Base-by-base conservation (phyloP, 306 rosid genomes). In the Ammopiptanthus mongolicus region DNA sequence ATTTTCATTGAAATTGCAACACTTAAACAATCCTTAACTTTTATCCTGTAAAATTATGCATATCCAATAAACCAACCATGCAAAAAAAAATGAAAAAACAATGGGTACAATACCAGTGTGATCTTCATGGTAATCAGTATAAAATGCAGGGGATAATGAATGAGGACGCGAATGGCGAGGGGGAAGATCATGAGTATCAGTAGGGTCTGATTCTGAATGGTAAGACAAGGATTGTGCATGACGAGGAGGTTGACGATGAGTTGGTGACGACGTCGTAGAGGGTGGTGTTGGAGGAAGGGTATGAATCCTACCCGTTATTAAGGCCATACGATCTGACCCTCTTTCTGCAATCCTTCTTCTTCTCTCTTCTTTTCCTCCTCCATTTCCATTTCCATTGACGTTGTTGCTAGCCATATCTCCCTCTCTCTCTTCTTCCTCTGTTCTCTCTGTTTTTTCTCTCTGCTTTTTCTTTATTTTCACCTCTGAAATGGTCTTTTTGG, bases 241-340 rank as follows among this genome's bases (percentile, higher is more conserved):
- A 19, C 58, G 84, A 15, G 57, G 15, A 1, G 13, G 25, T 17
- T 2, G 47, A 42, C 44, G 67, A 17, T 39, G 55, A 9, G 86
- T 31, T 4, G 89, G 81, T 0, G 87, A 73, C 2, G 87, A 65
- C 0, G 78, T 44, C 3, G 86, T 7, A 1, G 88, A 75, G 8
- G 84, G 78, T 1, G 87, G 69, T 0, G 85, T 39, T 0, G 87
- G 83, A 37, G 88, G 87, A 46, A 86, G 87, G 33, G 55, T 47
- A 7, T 31, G 69, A 66, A 91, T 72, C 25, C 80, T 71, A 57
- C 97, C 93, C 2, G 87, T 89, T 23, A 89, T 89, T 8, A 86
- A 65, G 18, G 93, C 92, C 90, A 93, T 71, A 2, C 98, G 88
- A 82, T 93, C 93, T 0, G 86, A 70, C 3, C 88, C 96, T 59